A percentile compares a stretch with the other conserved stretches of the same genome.
These are phyloP conservation scores for Penicillium sp. DNA, from an alignment of 2,329 filamentous ascomycete genomes.

Conservation along the genomic window DNA sequence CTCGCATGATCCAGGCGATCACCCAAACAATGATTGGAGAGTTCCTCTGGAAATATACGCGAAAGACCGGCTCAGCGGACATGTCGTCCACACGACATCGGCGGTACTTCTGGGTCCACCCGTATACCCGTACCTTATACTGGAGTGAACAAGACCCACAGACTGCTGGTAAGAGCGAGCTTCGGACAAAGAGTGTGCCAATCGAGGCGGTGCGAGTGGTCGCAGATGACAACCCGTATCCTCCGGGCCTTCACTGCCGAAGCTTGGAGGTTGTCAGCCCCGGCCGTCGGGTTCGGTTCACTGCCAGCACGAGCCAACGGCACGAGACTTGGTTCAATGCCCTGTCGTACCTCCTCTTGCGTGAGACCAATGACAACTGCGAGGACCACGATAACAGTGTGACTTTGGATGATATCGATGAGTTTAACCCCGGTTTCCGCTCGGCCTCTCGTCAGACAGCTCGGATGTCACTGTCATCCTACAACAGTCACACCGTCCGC, in stretches of 20 bases:
- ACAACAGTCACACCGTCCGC: slow-evolving; percentile 68
- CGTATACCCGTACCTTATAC: slow-evolving; percentile 92
- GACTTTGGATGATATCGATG: slow-evolving; percentile 59
- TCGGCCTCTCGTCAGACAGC: slow-evolving; percentile 54
- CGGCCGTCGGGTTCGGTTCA: slow-evolving; percentile 86
- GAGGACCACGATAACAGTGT: slow-evolving; percentile 57
- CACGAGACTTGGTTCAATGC: slow-evolving; percentile 99
- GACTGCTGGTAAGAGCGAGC: slow-evolving; percentile 67
- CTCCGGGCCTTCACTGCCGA: slow-evolving; percentile 89
- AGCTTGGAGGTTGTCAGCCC: slow-evolving; percentile 87
- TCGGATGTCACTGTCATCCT: slow-evolving; percentile 67
- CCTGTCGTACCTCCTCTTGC: slow-evolving; percentile 82
- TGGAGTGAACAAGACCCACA: slow-evolving; percentile 92
- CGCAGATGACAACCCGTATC: slow-evolving; percentile 89
- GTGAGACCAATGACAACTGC: slow-evolving; percentile 57
- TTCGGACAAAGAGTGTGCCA: slow-evolving; percentile 80
- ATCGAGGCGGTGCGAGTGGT: slow-evolving; percentile 92
- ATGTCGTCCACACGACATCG: slow-evolving; percentile 86
- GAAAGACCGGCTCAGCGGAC: slow-evolving; percentile 82
- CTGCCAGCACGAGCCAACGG: slow-evolving; percentile 84
- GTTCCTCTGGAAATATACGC: slow-evolving; percentile 98
- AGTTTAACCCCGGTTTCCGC: slow-evolving; percentile 71
- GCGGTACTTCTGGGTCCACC: slow-evolving; percentile 98
- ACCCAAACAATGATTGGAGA: slow-evolving; percentile 99
- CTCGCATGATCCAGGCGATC: slow-evolving; percentile 97